Percentiles rank a stretch among this genome's conserved stretches.
These are phyloP conservation scores for Eucalyptus cloeziana DNA, from an alignment of 345 rosid species.

Conservation along the genomic window DNA sequence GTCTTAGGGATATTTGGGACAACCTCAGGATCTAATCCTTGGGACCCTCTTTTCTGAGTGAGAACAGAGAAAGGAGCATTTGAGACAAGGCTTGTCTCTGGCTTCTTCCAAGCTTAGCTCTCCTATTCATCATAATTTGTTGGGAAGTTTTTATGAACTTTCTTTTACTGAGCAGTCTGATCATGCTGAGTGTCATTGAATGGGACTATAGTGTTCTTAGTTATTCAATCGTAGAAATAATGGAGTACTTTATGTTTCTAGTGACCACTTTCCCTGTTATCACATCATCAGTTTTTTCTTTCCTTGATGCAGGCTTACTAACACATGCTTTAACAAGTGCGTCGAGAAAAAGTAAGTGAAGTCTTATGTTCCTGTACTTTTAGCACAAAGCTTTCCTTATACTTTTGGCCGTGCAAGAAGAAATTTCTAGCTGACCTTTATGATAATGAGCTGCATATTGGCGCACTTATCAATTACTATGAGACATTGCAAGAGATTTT, in stretches of 20 bases:
- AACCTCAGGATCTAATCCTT: not conserved
- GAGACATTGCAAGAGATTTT: not conserved
- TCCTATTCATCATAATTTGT: not conserved
- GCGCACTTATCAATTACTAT: not conserved
- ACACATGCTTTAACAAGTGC: slow-evolving; percentile 85
- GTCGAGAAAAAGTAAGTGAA: slow-evolving; percentile 71
- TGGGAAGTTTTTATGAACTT: not conserved
- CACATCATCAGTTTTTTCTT: not conserved
- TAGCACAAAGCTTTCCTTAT: not conserved
- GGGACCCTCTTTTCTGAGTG: not conserved
- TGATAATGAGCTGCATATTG: not conserved
- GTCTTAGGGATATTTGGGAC: not conserved
- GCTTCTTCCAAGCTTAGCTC: not conserved
- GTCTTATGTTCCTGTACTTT: not conserved
- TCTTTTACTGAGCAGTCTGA: not conserved
- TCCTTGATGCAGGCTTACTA: slow-evolving; percentile 58
- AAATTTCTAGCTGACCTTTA: not conserved
- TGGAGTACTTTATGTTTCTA: not conserved
- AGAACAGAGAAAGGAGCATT: not conserved
- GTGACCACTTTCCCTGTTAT: not conserved
- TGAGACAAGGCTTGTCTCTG: not conserved
- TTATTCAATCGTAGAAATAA: not conserved
- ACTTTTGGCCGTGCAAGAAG: not conserved
- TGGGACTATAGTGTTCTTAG: not conserved
- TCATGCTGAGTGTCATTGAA: not conserved